phyloP scores from a whole-genome alignment of 495 filamentous ascomycete species.

The Penicillium antarcticum region DNA sequence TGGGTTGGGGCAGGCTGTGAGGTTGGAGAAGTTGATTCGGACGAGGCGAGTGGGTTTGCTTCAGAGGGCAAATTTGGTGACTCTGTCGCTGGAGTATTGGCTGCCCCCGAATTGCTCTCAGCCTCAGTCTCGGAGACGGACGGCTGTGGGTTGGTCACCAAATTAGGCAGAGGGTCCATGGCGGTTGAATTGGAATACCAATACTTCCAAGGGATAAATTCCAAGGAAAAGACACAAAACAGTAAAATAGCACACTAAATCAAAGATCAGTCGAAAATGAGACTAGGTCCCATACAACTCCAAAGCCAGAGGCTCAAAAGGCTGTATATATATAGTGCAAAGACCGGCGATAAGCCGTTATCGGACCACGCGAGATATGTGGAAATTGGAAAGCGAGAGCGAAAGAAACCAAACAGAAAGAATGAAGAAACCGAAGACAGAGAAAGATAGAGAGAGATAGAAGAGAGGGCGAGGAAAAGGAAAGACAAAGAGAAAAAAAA shows the following conservation, averaged over 20 bases:
- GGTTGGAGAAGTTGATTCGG: conserved; percentile 6
- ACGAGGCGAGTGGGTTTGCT: conserved; percentile 3
- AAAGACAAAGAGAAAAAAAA: background rate
- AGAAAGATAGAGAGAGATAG: conserved; percentile 10
- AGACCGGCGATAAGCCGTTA: background rate
- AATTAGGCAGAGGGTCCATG: conserved; percentile 24
- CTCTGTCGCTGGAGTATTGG: conserved; percentile 1
- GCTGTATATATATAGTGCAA: conserved; percentile 13
- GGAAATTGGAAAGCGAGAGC: background rate
- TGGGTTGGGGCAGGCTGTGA: background rate
- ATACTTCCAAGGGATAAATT: background rate
- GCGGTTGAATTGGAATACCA: background rate
- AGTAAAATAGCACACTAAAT: background rate
- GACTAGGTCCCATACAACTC: no score
- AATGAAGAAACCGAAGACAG: conserved; percentile 3
- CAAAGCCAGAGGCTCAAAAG: background rate
- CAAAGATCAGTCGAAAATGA: no score
- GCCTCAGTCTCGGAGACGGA: background rate
- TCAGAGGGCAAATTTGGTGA: background rate
- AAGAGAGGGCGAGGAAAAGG: no score
- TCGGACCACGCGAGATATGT: background rate
- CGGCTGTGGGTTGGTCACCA: background rate
- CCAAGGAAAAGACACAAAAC: background rate
- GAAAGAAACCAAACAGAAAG: conserved; percentile 5
- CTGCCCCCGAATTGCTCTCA: background rate